Evolutionary conservation across 1,284 basidiomycete species (phyloP).

Genomic region (Erythrobasidium hasegawianum): DNA sequence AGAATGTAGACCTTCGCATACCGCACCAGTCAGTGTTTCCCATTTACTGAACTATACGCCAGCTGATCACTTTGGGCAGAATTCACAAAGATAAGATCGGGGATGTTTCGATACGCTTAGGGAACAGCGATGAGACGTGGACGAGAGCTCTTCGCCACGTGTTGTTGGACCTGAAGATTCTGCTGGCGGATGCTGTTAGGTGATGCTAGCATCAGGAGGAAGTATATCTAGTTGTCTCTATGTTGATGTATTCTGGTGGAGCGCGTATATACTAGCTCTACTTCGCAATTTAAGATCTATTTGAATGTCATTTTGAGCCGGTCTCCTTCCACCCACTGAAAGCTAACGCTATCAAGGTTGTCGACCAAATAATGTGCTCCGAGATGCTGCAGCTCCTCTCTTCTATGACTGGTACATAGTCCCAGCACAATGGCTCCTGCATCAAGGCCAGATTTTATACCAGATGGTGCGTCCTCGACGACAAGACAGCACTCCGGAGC

Average conservation of each 20-base stretch:
- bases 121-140: conserved; percentile 86
- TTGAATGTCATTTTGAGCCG: not conserved
- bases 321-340: not conserved
- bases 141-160: conserved; percentile 89
- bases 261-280: not conserved
- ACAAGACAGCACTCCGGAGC: conserved; percentile 54
- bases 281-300: not conserved
- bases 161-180: conserved; percentile 36
- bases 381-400: conserved; percentile 33
- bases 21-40: conserved; percentile 81
- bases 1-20: conserved; percentile 70
- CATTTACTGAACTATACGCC: too few species aligned
- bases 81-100: conserved; percentile 93
- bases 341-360: conserved; percentile 13
- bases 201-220: too few species aligned
- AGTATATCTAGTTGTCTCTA: not conserved
- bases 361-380: conserved; percentile 21
- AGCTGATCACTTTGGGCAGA: conserved; percentile 56
- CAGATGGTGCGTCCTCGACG: conserved; percentile 77
- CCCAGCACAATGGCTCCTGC: conserved; percentile 70
- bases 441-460: conserved; percentile 65
- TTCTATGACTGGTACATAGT: conserved; percentile 70
- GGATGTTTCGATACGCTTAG: conserved; percentile 86
- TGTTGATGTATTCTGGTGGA: not conserved
- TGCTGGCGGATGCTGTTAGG: conserved; percentile 28